These are phyloP conservation scores for Ascoidea rubescens DNA, from an alignment of 805 yeast genomes.

Conservation along the genomic window DNA sequence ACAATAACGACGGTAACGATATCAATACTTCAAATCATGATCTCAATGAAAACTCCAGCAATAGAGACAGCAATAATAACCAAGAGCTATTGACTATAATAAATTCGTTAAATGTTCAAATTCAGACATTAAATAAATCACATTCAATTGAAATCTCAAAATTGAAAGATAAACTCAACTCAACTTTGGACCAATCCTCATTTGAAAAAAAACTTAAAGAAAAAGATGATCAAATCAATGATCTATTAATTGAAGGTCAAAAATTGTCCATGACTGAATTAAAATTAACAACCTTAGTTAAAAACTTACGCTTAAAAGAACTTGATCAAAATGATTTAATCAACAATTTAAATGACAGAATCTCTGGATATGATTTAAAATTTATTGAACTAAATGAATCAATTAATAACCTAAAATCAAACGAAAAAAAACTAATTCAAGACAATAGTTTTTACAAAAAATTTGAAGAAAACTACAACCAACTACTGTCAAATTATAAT, in stretches of 20 bases:
- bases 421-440: neutral
- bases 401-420: slow-evolving; percentile 7
- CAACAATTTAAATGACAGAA: slow-evolving; percentile 16
- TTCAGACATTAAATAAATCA: neutral
- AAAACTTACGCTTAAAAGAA: slow-evolving; percentile 39
- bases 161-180: neutral
- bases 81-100: no score
- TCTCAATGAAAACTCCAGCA: neutral
- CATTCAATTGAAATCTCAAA: neutral
- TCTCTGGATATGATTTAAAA: slow-evolving; percentile 22
- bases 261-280: slow-evolving; percentile 59
- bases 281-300: slow-evolving; percentile 50
- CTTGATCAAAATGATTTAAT: slow-evolving; percentile 23
- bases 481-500: slow-evolving; percentile 6
- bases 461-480: slow-evolving; percentile 5
- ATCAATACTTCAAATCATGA: no score
- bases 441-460: slow-evolving; percentile 1
- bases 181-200: slow-evolving; percentile 3
- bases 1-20: neutral
- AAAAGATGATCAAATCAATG: slow-evolving; percentile 46
- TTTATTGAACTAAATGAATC: slow-evolving; percentile 22
- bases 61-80: neutral
- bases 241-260: slow-evolving; percentile 65
- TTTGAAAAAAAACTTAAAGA: slow-evolving; percentile 21
- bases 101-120: no score